phyloP scores from a whole-genome alignment of 331 rosid genomes.

The Pyrus hybrid region DNA sequence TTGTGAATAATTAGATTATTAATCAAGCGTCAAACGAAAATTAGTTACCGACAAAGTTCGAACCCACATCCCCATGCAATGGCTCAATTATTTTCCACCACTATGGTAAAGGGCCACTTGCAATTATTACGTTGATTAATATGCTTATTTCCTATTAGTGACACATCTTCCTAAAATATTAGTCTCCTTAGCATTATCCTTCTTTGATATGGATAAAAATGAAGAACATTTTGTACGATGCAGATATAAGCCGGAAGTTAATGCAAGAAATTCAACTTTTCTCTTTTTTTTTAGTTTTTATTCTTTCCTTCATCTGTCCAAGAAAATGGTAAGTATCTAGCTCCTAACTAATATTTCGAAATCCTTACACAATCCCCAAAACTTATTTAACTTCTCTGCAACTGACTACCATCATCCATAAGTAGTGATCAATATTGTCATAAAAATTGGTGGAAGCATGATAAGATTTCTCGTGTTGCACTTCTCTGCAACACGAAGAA shows the following conservation, averaged over 20 bases:
- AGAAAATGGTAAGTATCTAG: not conserved
- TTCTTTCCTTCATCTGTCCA: not conserved
- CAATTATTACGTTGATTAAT: no score
- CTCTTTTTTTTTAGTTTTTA: no score
- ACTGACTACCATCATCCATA: not conserved
- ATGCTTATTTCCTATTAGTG: no score
- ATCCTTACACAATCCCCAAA: not conserved
- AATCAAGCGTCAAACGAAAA: no score
- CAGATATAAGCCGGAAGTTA: not conserved
- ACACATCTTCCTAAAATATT: no score
- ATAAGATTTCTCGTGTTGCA: not conserved
- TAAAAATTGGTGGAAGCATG: not conserved
- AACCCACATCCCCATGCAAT: no score
- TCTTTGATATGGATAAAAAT: not conserved
- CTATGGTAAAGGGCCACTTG: no score
- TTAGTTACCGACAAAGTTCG: rapidly evolving
- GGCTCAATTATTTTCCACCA: no score
- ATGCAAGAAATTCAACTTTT: not conserved
- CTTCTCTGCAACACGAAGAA: not conserved
- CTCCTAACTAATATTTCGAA: not conserved
- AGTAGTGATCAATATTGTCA: not conserved
- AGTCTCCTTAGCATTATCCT: not conserved
- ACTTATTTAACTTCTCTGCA: not conserved
- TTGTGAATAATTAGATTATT: no score
- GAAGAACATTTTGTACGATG: not conserved